Evolutionary conservation across 2,329 filamentous ascomycete species (phyloP).

Genomic region (Pestalotiopsis sp.): DNA sequence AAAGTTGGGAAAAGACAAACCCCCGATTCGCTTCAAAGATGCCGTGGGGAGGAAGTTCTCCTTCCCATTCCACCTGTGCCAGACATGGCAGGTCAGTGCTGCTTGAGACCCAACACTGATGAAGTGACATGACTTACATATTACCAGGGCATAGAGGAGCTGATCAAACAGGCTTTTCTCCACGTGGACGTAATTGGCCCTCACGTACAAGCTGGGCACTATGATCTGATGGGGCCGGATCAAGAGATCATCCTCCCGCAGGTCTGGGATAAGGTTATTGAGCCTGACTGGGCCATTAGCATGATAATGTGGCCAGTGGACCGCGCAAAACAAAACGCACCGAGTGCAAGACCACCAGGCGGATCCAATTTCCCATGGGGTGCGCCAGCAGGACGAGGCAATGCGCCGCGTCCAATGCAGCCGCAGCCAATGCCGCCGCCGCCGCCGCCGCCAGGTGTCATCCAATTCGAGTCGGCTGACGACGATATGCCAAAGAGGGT

Average conservation of each 20-base stretch:
- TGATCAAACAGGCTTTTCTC: slow-evolving; percentile 83
- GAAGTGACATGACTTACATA: not conserved
- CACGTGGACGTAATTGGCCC: slow-evolving; percentile 76
- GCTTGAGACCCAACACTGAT: too few species aligned
- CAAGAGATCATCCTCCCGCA: slow-evolving; percentile 80
- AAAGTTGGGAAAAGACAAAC: slow-evolving; percentile 53
- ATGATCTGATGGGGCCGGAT: slow-evolving; percentile 76
- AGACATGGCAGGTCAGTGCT: slow-evolving; percentile 73
- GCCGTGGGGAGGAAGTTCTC: slow-evolving; percentile 91
- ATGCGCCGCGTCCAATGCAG: too few species aligned
- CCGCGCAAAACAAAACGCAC: too few species aligned
- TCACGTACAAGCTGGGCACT: slow-evolving; percentile 77
- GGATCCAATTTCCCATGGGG: not conserved
- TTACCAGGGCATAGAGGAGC: slow-evolving; percentile 77
- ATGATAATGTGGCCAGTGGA: slow-evolving; percentile 67
- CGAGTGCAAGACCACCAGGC: too few species aligned
- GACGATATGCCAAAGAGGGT: too few species aligned
- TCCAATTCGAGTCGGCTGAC: too few species aligned
- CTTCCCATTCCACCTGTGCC: slow-evolving; percentile 84
- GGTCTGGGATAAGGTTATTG: slow-evolving; percentile 78
- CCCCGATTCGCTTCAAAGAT: slow-evolving; percentile 87
- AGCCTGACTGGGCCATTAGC: slow-evolving; percentile 73
- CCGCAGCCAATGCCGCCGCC: too few species aligned
- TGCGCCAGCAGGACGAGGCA: too few species aligned
- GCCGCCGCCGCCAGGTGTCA: too few species aligned